Base-by-base conservation (phyloP, 208 protist genomes). In the Spongospora subterranea region DNA sequence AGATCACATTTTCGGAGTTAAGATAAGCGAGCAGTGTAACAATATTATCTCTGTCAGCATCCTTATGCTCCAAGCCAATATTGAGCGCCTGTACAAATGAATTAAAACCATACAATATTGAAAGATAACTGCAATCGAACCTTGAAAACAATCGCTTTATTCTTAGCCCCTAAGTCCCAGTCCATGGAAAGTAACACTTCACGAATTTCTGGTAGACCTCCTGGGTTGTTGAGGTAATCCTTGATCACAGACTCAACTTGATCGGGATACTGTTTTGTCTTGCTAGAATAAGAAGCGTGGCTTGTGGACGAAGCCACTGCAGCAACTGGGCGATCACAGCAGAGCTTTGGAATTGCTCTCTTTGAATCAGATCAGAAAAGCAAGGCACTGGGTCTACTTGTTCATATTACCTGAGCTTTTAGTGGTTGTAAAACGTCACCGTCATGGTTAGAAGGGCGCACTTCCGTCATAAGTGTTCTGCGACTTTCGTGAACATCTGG, bases 141-240 rank as follows among this genome's bases (percentile, higher is more conserved):
- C 71, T 82, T 82, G 17, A 13, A 45, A 20, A 43, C n/a, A 82
- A 82, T 20, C n/a, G n/a, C 13, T 82, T 82, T 82, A n/a, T 82
- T 82, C 71, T n/a, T 6, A 82, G 40, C 35, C 6, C 17, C 6
- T 45, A 20, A 40, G 6, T 82, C 71, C 71, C 71, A 82, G n/a
- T 82, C 71, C 71, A 82, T 82, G n/a, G 71, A 82, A 35, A n/a
- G 17, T 6, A 82, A n/a, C 6, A n/a, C n/a, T 6, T 35, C n/a
- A 20, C 40, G 71, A 43, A 82, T 82, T 13, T 82, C 71, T 35
- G 6, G 17, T 6, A 45, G 6, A 35, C n/a, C 71, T 6, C 71
- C 71, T 35, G 71, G 71, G n/a, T 82, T 82, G 17, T 82, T 82
- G 6, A 82, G n/a, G 71, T 40, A 82, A 43, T 82, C 71, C 13